Evolutionary conservation across 148 eudicot species (phyloP), one percentile per base, ranked within the genome.

Genomic region (Amaranthus hypochondriacus): DNA sequence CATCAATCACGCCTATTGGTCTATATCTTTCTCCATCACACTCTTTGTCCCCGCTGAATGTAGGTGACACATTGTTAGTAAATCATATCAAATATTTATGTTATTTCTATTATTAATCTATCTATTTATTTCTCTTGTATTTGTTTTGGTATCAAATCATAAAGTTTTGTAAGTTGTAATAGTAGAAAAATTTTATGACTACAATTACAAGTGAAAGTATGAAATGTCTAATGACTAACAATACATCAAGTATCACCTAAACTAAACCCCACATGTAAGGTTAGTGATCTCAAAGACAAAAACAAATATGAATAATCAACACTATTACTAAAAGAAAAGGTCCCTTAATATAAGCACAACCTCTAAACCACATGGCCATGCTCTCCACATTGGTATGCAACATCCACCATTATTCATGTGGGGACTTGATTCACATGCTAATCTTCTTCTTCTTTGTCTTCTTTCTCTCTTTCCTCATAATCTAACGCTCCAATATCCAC

Each of bases 401-500:
- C 73, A 71, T 76, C 76, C 72, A 80, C 67, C 71, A 75, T 71
- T 69, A 80, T 73, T 76, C 82, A 70, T 75, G 82, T 79, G 82
- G 82, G 74, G 75, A 66, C 76, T 66, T 59, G 18, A 15, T 68
- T 68, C 87, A 80, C 87, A 77, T 80, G 89, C 55, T 73, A 3
- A 75, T 54, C 76, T 28, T 7, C 48, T 12, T 39, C 39, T 50
- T 62, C 14, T 71, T 48, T 59, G 48, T 7, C 48, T 12, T 39
- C 39, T 50, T 62, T 18, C 74, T 48, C 63, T 53, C 57, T 65
- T 51, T 53, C 54, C 55, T 56, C 78, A 28, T 48, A 56, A 87
- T 84, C 89, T 79, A 43, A 85, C 87, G 90, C 54, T 75, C 82
- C 79, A 8, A 43, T 79, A 64, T 80, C 73, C 56, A 64, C 58